These are phyloP conservation scores for Xylaria sp. DNA, from an alignment of 2,329 filamentous ascomycete genomes.

Conservation along the genomic window DNA sequence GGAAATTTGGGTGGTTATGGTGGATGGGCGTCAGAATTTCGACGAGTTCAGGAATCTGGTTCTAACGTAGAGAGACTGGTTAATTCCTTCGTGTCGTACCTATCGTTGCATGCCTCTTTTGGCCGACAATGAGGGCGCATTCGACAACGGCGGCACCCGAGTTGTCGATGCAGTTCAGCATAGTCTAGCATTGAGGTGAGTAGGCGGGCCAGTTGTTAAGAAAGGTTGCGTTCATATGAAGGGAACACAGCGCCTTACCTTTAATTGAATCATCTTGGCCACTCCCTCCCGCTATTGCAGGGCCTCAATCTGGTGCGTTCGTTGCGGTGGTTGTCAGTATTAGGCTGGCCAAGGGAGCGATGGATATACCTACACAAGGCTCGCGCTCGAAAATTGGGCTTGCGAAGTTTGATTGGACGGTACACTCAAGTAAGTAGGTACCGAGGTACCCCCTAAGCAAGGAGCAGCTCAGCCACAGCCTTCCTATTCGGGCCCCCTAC, in stretches of 20 bases:
- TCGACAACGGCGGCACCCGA: conserved; percentile 97
- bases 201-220: background rate
- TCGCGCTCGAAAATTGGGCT: conserved; percentile 37
- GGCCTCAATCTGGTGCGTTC: conserved; percentile 32
- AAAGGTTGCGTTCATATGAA: background rate
- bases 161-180: conserved; percentile 99
- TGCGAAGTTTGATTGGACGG: conserved; percentile 29
- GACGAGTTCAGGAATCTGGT: background rate
- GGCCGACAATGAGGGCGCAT: conserved; percentile 91
- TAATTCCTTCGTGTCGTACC: conserved; percentile 68
- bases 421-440: no score
- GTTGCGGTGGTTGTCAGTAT: conserved; percentile 8
- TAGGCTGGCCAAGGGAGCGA: background rate
- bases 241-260: conserved; percentile 61
- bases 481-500: background rate
- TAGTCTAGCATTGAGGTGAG: conserved; percentile 69
- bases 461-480: conserved; percentile 21
- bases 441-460: background rate
- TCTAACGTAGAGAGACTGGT: background rate
- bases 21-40: background rate
- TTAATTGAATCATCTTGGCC: conserved; percentile 89
- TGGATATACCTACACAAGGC: background rate
- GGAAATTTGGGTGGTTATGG: background rate
- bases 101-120: conserved; percentile 88
- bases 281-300: conserved; percentile 35